These are phyloP conservation scores for Hyphodiscus hymeniophilus DNA, from an alignment of 495 filamentous ascomycete genomes.

Conservation along the genomic window DNA sequence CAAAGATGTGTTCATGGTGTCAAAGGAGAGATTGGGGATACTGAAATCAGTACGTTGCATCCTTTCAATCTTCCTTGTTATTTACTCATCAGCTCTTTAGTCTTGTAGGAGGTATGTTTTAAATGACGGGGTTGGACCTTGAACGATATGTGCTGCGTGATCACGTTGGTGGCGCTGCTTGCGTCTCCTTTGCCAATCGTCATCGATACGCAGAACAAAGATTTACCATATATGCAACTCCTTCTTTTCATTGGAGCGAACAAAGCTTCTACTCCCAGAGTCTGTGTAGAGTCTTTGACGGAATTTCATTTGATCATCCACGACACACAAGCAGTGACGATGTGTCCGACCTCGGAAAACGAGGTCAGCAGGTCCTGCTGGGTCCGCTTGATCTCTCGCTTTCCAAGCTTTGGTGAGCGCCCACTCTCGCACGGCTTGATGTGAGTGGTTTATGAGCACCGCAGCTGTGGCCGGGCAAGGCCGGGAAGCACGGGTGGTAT, in stretches of 20 bases:
- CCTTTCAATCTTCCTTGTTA: not conserved
- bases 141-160: not conserved
- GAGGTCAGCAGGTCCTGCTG: not conserved
- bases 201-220: not conserved
- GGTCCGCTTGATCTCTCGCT: not conserved
- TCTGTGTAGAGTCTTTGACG: not conserved
- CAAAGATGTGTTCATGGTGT: constrained; percentile 71
- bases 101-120: constrained; percentile 22
- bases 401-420: constrained; percentile 1
- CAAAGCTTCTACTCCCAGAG: not conserved
- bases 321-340: no score
- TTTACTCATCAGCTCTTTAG: not conserved
- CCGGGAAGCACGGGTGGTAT: constrained; percentile 1
- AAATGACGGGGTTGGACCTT: constrained; percentile 9
- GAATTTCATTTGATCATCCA: no score
- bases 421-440: constrained; percentile 4
- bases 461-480: constrained; percentile 1
- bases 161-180: not conserved
- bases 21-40: constrained; percentile 60
- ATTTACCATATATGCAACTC: no score
- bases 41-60: constrained; percentile 43
- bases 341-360: constrained; percentile 4
- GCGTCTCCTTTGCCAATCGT: not conserved
- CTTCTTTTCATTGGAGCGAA: not conserved
- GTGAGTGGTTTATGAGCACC: constrained; percentile 6